Conservation (phyloP, 2,329 filamentous ascomycete species). For the Elsinoe perseae region DNA sequence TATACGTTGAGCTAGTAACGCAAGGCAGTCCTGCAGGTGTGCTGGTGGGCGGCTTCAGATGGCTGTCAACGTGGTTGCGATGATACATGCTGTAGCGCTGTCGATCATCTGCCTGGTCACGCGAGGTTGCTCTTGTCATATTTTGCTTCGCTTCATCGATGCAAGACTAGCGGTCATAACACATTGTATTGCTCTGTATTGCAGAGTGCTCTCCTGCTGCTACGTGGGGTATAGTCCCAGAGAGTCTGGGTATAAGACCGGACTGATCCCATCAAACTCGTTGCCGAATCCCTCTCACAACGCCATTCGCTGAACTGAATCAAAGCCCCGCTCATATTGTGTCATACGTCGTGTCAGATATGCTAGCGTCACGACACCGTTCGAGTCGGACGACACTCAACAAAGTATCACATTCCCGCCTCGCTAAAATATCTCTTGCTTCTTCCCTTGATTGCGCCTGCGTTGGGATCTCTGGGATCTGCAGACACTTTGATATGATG, state of each 20-base stretch:
- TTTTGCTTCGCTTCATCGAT: background rate
- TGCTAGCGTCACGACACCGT: too few species aligned
- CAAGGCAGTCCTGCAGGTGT: too few species aligned
- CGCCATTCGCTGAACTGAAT: background rate
- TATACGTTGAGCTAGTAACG: too few species aligned
- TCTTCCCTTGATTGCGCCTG: conserved; percentile 20
- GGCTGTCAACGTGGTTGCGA: background rate
- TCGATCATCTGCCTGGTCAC: background rate
- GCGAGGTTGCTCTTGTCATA: background rate
- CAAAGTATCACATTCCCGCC: conserved; percentile 22
- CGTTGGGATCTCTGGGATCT: conserved; percentile 38
- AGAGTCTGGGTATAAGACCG: background rate
- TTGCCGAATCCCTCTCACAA: background rate
- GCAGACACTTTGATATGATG: conserved; percentile 63
- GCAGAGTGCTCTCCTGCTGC: background rate
- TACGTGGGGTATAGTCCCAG: background rate
- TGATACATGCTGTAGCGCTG: background rate
- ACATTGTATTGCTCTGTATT: background rate
- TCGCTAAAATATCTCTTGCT: conserved; percentile 46
- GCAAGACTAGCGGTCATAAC: background rate
- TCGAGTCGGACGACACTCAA: too few species aligned
- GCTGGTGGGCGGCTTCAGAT: background rate
- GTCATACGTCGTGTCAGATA: too few species aligned
- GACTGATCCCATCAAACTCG: background rate
- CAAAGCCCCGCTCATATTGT: too few species aligned